Evolutionary conservation across 2,329 filamentous ascomycete species (phyloP).

Genomic region (Orbilia brochopaga): DNA sequence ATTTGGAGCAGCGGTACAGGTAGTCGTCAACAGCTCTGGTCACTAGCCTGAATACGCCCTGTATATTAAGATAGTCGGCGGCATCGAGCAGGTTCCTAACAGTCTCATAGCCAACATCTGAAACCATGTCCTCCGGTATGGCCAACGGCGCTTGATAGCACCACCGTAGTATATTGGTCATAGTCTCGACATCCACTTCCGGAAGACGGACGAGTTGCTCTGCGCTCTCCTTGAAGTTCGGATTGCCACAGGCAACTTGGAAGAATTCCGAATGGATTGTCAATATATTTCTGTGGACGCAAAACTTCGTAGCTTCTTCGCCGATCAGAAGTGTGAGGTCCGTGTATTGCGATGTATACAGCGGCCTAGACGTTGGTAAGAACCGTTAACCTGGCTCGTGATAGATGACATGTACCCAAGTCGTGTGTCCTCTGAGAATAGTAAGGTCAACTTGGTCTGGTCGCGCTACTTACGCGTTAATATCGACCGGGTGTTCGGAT

Average conservation of each 20-base stretch:
- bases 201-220: conserved; percentile 23
- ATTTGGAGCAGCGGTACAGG: conserved; percentile 11
- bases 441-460: too few relatives aligned
- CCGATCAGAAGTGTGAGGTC: conserved; percentile 27
- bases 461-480: too few relatives aligned
- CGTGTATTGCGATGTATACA: conserved; percentile 3
- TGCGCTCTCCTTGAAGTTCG: conserved; percentile 29
- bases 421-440: too few relatives aligned
- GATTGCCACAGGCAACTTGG: conserved; percentile 22
- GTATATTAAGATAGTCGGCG: conserved; percentile 31
- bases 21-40: conserved; percentile 13
- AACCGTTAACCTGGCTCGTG: neutral
- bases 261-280: conserved; percentile 36
- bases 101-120: conserved; percentile 24
- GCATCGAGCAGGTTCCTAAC: conserved; percentile 25
- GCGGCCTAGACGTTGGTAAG: neutral
- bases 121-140: conserved; percentile 19
- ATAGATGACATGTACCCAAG: too few relatives aligned
- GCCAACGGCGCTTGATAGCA: conserved; percentile 21
- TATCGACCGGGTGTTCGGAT: too few relatives aligned
- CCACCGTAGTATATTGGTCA: conserved; percentile 14
- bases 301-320: conserved; percentile 16
- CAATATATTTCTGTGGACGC: conserved; percentile 19
- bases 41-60: conserved; percentile 8
- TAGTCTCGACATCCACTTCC: conserved; percentile 18